Evolutionary conservation across 2,329 filamentous ascomycete genomes (phyloP), one percentile per base, ranked within the genome.

Genomic region (Harringtonia lauricola): DNA sequence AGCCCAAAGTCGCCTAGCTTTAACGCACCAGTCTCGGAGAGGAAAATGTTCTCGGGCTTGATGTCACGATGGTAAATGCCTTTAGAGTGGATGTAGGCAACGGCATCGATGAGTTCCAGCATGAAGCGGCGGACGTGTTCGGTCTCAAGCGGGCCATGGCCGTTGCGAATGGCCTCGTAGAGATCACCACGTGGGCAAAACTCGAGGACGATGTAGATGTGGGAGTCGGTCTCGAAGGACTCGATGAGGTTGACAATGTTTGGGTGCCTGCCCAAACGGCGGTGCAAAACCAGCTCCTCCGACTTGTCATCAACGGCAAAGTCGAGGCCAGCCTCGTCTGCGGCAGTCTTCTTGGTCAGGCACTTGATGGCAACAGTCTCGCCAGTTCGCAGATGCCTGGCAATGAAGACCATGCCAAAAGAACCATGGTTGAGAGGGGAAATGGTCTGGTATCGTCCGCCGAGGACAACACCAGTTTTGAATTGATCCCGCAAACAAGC

Each of bases 11-110:
- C 92, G 57, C 92, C 92, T 30, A 98, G 79, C 68, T 98, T 98
- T 84, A 96, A 85, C 33, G 82, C 75, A 43, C 90, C 90, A 53
- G 83, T 77, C 48, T 89, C 77, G 47, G 81, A 85, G 51, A 98
- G 73, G 63, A 98, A 96, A 63, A 98, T 95, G 71, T 98, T 98
- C 73, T 98, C 92, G 0, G 92, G 92, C 70, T 98, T 98, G 76
- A 98, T 95, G 64, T 98, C 92, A 49, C 92, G 86, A 60, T 98
- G 92, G 62, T 88, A 95, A 59, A 96, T 78, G 51, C 87, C 89
- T 62, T 89, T 89, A 50, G 76, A 74, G 63, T 98, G 92, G 65
- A 95, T 87, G 64, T 87, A 89, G 49, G 86, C 81, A 40, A 98
- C 84, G 41, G 90, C 86, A 59, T 86, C 82, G 42, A 98, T 77